Conservation (phyloP, 176 grass and related monocot genomes). For the barley (Hordeum vulgare) region MorexV3_pseudomolecules_assembly NC_058520.1:161327358-161327857, state of each 20-base stretch:
- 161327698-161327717: slow-evolving; percentile 9
- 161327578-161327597: slow-evolving; percentile 18
- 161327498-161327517: not conserved
- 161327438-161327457: slow-evolving; percentile 57
- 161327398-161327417: not conserved
- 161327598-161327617: slow-evolving; percentile 80
- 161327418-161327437: not conserved
- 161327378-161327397: not conserved
- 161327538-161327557: not conserved
- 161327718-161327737: not conserved
- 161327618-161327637: slow-evolving; percentile 68
- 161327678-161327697: slow-evolving; percentile 16
- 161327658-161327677: slow-evolving; percentile 80
- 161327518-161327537: not conserved
- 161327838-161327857: slow-evolving; percentile 80
- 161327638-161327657: slow-evolving; percentile 87
- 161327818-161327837: slow-evolving; percentile 79
- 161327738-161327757: slow-evolving; percentile 17
- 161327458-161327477: slow-evolving; percentile 80
- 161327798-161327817: not conserved
- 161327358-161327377: not conserved
- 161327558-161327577: not conserved
- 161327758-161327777: not conserved
- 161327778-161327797: not conserved
- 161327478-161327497: slow-evolving; percentile 61